These are phyloP conservation scores for Pelargonium cotyledonis DNA, from an alignment of 441 rosid species.

Conservation along the genomic window DNA sequence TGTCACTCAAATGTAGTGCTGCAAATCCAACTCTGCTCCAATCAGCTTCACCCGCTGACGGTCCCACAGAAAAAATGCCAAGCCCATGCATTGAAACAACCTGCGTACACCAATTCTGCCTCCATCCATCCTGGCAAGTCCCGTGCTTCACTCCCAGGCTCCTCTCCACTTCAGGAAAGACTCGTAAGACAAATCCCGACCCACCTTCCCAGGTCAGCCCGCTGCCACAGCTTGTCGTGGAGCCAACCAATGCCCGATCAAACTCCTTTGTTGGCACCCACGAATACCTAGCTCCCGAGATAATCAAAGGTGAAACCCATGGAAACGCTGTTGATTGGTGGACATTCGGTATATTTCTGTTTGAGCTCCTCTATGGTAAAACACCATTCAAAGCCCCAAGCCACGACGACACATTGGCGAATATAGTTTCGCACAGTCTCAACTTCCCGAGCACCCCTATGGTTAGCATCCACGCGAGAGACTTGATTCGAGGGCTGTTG, in stretches of 20 bases:
- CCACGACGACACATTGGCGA: conserved; percentile 54
- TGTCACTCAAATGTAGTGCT: conserved; percentile 50
- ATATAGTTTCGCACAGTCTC: conserved; percentile 52
- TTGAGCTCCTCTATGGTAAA: conserved; percentile 58
- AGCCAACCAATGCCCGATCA: conserved; percentile 67
- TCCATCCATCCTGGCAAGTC: conserved; percentile 64
- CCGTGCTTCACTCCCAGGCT: conserved; percentile 70
- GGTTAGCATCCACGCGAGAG: conserved; percentile 55
- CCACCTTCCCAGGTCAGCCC: conserved; percentile 48
- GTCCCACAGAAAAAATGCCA: conserved; percentile 43
- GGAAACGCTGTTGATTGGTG: conserved; percentile 81
- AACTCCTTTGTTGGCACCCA: conserved; percentile 76
- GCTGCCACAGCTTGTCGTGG: conserved; percentile 65
- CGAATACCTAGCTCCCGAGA: conserved; percentile 73
- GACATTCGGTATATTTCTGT: conserved; percentile 65
- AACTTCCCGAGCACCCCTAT: conserved; percentile 48
- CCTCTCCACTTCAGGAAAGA: conserved; percentile 45
- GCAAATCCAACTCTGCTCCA: conserved; percentile 44
- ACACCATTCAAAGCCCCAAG: conserved; percentile 65
- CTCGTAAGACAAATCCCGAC: conserved; percentile 49
- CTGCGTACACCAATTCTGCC: conserved; percentile 73
- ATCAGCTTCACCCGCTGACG: conserved; percentile 39
- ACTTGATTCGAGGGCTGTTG: conserved; percentile 53
- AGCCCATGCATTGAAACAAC: conserved; percentile 58
- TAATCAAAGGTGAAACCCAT: conserved; percentile 65